Base-by-base conservation (phyloP, 805 yeast genomes). In the Starmerella kuoi region DNA sequence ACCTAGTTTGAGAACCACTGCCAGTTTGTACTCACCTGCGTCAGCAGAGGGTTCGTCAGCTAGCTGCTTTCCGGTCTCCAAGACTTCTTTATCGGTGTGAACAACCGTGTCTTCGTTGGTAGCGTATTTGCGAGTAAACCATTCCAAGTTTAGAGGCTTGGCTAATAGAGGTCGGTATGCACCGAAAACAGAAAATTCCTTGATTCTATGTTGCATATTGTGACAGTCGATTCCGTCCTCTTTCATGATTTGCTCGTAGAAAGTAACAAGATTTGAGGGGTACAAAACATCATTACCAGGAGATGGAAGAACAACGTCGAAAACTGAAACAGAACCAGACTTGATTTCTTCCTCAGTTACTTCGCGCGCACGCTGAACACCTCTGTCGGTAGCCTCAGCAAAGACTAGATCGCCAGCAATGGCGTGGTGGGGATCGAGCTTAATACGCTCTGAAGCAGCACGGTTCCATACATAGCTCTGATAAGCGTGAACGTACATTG, bases 401-500 rank as follows among this genome's bases (percentile, higher is more conserved):
- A 48, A 44, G 7, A 54, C 53, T 6, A 55, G 52, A 4, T 51
- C 54, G 5, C 51, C 51, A 8, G 45, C 39, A 15, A 53, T 48
- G 2, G 36, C 35, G n/a, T 28, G 24, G 2, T 54, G 61, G 18
- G 64, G 69, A 61, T 70, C 79, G 42, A 77, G 57, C 53, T 73
- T 74, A 33, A 85, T 67, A 56, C 98, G 70, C 51, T 72, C 73
- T 39, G 93, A 79, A 1, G 86, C 88, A 27, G 79, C 93, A 40
- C 70, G 59, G 57, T 93, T 93, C 99, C 98, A 93, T 23, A 91
- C 73, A 56, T 79, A 91, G 49, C 95, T 84, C 63, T 91, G 98
- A 60, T 93, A 93, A 3, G 98, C 95, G 62, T 91, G 99, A 2
- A 82, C 95, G 57, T 91, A 91, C 93, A 91, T 88, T 45, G 87